Base-by-base conservation (phyloP, 1,284 basidiomycete species). In the Coniferiporia weirii region DNA sequence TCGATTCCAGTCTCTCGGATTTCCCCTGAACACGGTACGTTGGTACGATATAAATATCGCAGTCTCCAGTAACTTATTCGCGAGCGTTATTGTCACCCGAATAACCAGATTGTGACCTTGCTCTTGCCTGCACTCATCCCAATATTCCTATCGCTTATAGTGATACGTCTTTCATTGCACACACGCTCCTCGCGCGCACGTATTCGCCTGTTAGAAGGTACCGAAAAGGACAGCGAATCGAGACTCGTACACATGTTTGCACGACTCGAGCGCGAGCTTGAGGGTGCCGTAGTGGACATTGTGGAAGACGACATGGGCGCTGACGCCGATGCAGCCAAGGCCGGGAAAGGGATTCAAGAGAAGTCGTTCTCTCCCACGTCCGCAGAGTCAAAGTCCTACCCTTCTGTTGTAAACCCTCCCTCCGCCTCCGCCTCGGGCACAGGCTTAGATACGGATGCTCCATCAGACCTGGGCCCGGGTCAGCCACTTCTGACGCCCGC, bases 401-500 rank as follows among this genome's bases (percentile, higher is more conserved):
- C 69, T 5, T 12, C 47, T 13, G 43, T n/a, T 2, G 19, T 51
- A 45, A 38, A 27, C 27, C 27, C 27, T 12, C 32, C 19, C 32
- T 12, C 55, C 10, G 32, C 22, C 45, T 53, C 56, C 34, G 35
- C 43, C 9, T 9, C 55, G 8, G 55, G 48, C n/a, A 43, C 49
- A 53, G 50, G 61, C 40, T 32, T 56, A 40, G 36, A 49, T 51
- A 44, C 61, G 62, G 32, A 60, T 3, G 2, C 15, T 19, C 43
- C 15, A 15, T n/a, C 15, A 60, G 65, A 45, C 53, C 50, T 34
- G 56, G 36, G 61, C 52, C 54, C 49, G 43, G 17, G 36, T 19
- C 77, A 78, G 54, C 79, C 81, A 5, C 69, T 80, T 43, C 70
- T 91, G 17, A 80, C 80, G 10, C 75, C 80, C 0, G 65, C 76